These are phyloP conservation scores for Brassica nigra DNA, from an alignment of 345 rosid genomes.

Conservation along the genomic window DNA sequence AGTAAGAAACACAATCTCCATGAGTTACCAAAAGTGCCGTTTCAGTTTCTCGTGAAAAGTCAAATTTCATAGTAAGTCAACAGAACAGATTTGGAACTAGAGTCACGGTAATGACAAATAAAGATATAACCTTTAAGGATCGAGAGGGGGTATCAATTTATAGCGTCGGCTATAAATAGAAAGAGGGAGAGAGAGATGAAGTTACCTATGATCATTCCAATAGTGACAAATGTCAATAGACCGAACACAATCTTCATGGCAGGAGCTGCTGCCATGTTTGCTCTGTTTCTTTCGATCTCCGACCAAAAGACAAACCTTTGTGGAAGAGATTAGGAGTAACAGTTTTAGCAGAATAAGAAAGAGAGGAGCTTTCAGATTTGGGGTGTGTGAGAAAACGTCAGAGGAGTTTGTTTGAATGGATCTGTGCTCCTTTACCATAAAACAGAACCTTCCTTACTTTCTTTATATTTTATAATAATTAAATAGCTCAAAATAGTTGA, in stretches of 20 bases:
- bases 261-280: slow-evolving; percentile 60
- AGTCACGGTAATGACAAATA: neutral
- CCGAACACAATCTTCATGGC: slow-evolving; percentile 76
- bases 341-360: slow-evolving; percentile 8
- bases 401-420: slow-evolving; percentile 33
- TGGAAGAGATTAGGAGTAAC: slow-evolving; percentile 21
- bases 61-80: slow-evolving; percentile 8
- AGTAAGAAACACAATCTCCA: slow-evolving; percentile 14
- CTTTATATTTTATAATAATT: neutral
- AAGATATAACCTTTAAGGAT: neutral
- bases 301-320: neutral
- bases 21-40: slow-evolving; percentile 23
- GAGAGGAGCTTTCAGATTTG: slow-evolving; percentile 29
- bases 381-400: slow-evolving; percentile 29
- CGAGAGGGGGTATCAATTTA: no score
- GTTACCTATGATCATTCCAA: slow-evolving; percentile 90
- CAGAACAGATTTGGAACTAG: neutral
- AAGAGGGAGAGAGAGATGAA: neutral
- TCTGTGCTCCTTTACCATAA: neutral
- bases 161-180: slow-evolving; percentile 12
- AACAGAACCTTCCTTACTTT: neutral
- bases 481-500: neutral
- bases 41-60: slow-evolving; percentile 21
- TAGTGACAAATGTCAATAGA: slow-evolving; percentile 78
- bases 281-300: slow-evolving; percentile 9